Conservation (phyloP, 768 basidiomycete species). For the Termitomyces sp. region DNA sequence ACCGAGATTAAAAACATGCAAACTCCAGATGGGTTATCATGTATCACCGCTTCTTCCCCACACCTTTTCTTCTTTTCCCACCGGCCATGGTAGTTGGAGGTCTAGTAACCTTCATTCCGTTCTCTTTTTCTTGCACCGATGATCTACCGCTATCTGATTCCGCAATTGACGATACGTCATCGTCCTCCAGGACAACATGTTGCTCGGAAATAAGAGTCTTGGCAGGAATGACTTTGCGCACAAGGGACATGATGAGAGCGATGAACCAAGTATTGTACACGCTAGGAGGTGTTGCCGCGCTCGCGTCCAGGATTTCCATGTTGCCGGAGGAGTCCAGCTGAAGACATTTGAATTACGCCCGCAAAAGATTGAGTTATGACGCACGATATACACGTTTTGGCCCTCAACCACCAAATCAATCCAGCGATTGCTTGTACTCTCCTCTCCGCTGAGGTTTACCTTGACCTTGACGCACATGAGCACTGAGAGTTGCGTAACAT, state of each 20-base stretch:
- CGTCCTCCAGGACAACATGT: slow-evolving; percentile 18
- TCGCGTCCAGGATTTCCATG: slow-evolving; percentile 52
- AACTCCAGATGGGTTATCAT: slow-evolving; percentile 8
- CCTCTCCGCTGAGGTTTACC: slow-evolving; percentile 63
- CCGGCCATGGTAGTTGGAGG: slow-evolving; percentile 48
- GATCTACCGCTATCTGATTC: slow-evolving; percentile 40
- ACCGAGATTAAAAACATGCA: slow-evolving; percentile 38
- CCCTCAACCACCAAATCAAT: slow-evolving; percentile 84
- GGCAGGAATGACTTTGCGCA: slow-evolving; percentile 20
- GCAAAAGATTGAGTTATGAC: slow-evolving; percentile 21
- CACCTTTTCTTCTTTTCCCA: slow-evolving; percentile 56
- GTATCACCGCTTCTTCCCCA: slow-evolving; percentile 46
- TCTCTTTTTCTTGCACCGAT: slow-evolving; percentile 29
- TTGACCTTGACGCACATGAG: slow-evolving; percentile 47
- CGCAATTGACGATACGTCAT: slow-evolving; percentile 34
- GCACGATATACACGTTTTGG: slow-evolving; percentile 67
- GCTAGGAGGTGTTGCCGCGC: slow-evolving; percentile 52
- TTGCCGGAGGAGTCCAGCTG: slow-evolving; percentile 62
- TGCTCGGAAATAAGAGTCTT: slow-evolving; percentile 16
- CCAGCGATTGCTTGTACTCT: slow-evolving; percentile 47
- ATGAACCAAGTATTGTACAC: slow-evolving; percentile 69
- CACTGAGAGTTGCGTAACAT: not conserved
- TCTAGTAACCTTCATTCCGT: slow-evolving; percentile 20
- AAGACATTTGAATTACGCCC: too few relatives aligned
- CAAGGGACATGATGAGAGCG: slow-evolving; percentile 33